Conservation (phyloP, 257 asterid species). For the Rauvolfia tetraphylla region DNA sequence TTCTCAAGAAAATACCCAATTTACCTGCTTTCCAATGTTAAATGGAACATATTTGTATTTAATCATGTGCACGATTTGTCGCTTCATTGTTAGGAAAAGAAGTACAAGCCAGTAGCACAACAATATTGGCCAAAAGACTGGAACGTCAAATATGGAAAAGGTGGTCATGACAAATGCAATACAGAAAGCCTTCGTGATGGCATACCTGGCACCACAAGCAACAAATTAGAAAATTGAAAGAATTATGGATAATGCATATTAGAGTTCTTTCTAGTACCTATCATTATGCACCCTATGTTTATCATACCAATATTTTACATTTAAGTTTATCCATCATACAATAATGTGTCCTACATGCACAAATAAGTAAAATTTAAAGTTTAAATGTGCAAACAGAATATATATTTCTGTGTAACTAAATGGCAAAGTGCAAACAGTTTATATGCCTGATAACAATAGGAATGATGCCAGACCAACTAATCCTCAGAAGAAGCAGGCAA, state of each 20-base stretch:
- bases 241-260: not conserved
- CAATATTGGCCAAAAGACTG: slow-evolving; percentile 92
- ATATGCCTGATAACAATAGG: not conserved
- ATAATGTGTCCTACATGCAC: not conserved
- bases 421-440: not conserved
- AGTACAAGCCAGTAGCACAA: slow-evolving; percentile 85
- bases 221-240: not conserved
- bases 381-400: not conserved
- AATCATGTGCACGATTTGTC: slow-evolving; percentile 89
- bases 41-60: slow-evolving; percentile 83
- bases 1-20: not conserved
- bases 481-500: not conserved
- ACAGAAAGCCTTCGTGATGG: slow-evolving; percentile 84
- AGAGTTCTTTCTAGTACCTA: not conserved
- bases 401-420: not conserved
- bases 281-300: not conserved
- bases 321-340: not conserved
- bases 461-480: not conserved
- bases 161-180: slow-evolving; percentile 78
- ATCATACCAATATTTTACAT: not conserved
- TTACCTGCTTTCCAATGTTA: slow-evolving; percentile 83
- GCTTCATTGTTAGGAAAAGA: slow-evolving; percentile 82
- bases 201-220: slow-evolving; percentile 57
- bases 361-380: not conserved
- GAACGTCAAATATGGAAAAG: slow-evolving; percentile 86